A percentile compares a stretch with the other conserved stretches of the same genome.
Conservation (phyloP, 2,329 filamentous ascomycete species). For the Apiospora malaysiana region DNA sequence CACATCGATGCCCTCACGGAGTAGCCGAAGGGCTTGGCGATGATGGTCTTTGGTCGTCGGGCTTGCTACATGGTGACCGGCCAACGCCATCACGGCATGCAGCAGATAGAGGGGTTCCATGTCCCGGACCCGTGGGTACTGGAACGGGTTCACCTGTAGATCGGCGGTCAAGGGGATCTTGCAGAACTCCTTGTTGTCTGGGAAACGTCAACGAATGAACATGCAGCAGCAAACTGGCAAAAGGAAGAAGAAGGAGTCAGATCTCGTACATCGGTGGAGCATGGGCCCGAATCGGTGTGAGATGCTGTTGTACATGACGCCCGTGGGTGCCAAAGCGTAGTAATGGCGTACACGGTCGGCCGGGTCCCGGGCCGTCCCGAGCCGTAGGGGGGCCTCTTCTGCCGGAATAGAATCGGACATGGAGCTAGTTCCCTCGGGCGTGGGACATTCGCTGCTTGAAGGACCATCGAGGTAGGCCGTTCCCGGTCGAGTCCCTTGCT, state of each 20-base stretch:
- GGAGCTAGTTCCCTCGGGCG: no score
- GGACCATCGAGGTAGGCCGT: no score
- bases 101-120: conserved; percentile 11
- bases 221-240: not conserved
- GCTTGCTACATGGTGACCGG: conserved; percentile 22
- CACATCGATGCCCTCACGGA: not conserved
- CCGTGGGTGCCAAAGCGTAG: not conserved
- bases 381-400: no score
- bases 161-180: conserved; percentile 22
- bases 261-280: not conserved
- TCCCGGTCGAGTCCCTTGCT: no score
- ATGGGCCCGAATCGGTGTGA: not conserved
- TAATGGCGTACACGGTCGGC: not conserved
- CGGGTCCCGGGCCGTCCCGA: not conserved
- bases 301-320: not conserved
- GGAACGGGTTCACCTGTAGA: conserved; percentile 21
- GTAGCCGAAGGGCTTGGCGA: not conserved
- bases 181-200: conserved; percentile 23
- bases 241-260: no score
- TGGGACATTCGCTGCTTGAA: no score
- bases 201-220: not conserved
- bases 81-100: conserved; percentile 21
- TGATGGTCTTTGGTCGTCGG: not conserved
- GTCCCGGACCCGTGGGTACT: not conserved
- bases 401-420: no score